A percentile compares a stretch with the other conserved stretches of the same genome.
Evolutionary conservation across 75 land plant genomes (phyloP).

Genomic region (Azolla pinnata): DNA sequence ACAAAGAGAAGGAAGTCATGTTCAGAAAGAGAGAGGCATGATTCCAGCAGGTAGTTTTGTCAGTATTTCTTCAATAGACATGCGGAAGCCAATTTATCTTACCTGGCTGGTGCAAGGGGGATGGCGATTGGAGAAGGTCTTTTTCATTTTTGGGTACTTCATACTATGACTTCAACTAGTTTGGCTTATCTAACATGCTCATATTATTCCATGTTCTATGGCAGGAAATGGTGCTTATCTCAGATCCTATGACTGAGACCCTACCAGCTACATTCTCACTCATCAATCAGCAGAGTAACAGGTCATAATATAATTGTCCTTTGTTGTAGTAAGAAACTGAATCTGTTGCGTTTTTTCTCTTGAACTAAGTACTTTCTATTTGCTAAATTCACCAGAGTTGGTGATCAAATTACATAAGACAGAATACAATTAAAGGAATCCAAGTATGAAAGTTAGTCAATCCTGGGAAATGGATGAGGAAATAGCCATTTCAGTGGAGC

Average conservation of each 20-base stretch:
- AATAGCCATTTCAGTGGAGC: too few species aligned
- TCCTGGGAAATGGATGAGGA: too few species aligned
- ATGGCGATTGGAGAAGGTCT: constrained; percentile 85
- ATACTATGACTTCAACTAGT: neutral
- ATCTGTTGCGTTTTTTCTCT: too few species aligned
- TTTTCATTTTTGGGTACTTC: neutral
- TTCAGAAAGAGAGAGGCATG: constrained; percentile 56
- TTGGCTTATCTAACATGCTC: too few species aligned
- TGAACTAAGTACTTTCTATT: too few species aligned
- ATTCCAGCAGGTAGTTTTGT: constrained; percentile 48
- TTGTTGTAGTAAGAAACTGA: neutral
- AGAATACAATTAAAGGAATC: too few species aligned
- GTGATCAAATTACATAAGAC: too few species aligned
- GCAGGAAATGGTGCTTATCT: constrained; percentile 66
- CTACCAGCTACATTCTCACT: constrained; percentile 76
- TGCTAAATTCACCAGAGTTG: too few species aligned
- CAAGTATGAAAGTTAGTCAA: too few species aligned
- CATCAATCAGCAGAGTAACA: constrained; percentile 56
- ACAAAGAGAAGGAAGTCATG: constrained; percentile 39
- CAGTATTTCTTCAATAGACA: constrained; percentile 60
- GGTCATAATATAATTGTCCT: constrained; percentile 26
- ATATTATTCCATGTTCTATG: constrained; percentile 1
- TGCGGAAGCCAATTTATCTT: constrained; percentile 59
- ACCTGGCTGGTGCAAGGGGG: constrained; percentile 81
- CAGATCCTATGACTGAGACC: constrained; percentile 42